phyloP scores from a whole-genome alignment of 352 stramenopile species.

The Globisporangium lucens region DNA sequence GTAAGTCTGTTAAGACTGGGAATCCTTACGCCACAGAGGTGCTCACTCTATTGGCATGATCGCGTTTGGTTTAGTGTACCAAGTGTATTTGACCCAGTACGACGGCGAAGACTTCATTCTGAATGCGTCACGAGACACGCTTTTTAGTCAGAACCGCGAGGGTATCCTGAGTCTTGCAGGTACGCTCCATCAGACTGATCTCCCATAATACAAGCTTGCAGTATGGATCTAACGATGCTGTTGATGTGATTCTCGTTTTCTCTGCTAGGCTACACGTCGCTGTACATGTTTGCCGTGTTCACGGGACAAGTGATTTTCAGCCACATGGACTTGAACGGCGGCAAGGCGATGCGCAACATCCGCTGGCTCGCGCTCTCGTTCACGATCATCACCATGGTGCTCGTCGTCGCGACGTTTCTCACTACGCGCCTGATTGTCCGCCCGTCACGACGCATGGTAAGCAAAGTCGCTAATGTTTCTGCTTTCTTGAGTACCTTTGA shows the following conservation, averaged over 20 bases:
- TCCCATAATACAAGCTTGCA: background rate
- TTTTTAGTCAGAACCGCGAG: conserved; percentile 94
- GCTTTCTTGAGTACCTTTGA: background rate
- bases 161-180: conserved; percentile 90
- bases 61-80: conserved; percentile 37
- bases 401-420: conserved; percentile 61
- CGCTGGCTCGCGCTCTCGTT: conserved; percentile 53
- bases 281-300: conserved; percentile 84
- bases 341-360: conserved; percentile 59
- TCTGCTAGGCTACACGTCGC: conserved; percentile 81
- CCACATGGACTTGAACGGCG: conserved; percentile 56
- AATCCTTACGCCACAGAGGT: background rate
- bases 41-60: background rate
- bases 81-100: conserved; percentile 81
- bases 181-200: conserved; percentile 16
- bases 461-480: background rate
- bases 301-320: conserved; percentile 62
- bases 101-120: conserved; percentile 78
- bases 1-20: conserved; percentile 19
- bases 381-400: conserved; percentile 34
- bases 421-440: conserved; percentile 47
- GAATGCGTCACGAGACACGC: conserved; percentile 55
- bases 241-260: background rate
- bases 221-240: background rate
- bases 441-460: conserved; percentile 73